Evolutionary conservation across 2,329 filamentous ascomycete species (phyloP), one percentile per base, ranked within the genome.

Genomic region (Clonostachys solani): DNA sequence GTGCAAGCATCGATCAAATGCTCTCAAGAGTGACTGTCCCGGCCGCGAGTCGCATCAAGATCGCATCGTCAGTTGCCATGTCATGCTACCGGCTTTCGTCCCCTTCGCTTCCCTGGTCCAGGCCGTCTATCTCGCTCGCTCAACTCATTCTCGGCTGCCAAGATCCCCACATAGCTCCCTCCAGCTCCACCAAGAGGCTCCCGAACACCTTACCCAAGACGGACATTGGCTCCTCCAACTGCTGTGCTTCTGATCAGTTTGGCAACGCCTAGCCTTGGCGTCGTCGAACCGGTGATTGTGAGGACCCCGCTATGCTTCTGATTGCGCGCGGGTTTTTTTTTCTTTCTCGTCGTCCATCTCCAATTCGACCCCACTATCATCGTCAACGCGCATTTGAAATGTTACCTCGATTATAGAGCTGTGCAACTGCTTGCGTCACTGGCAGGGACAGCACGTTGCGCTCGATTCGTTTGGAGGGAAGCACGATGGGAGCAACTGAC

Each of bases 251-350:
- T 29, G 23, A 29, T 29, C 23, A 29, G 9, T 36, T 40, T 34
- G 45, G 13, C 17, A 15, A 35, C 23, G 43, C 38, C 18, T 38
- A 19, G 43, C 33, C 49, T 50, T 50, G 49, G 49, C 49, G 49
- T 43, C 46, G 49, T 43, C 43, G 42, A 48, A 23, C 42, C 46
- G 43, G 49, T 36, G 49, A 48, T 50, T 45, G 44, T 40, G n/a
- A 17, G 43, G 13, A 33, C 23, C 23, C 23, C 23, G 23, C 23
- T 29, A 29, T 29, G 23, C 23, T 29, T 29, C 23, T 34, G 42
- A 43, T 34, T 43, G 42, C 42, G 42, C 19, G 18, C 42, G 23
- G 23, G 23, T 29, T 29, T 29, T 43, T 43, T 43, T 43, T 34
- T 19, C 19, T 12, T 43, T 5, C 23, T 19, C 13, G 12, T 42